Conservation (phyloP, 306 rosid species). For the Corylus heterophylla region DNA sequence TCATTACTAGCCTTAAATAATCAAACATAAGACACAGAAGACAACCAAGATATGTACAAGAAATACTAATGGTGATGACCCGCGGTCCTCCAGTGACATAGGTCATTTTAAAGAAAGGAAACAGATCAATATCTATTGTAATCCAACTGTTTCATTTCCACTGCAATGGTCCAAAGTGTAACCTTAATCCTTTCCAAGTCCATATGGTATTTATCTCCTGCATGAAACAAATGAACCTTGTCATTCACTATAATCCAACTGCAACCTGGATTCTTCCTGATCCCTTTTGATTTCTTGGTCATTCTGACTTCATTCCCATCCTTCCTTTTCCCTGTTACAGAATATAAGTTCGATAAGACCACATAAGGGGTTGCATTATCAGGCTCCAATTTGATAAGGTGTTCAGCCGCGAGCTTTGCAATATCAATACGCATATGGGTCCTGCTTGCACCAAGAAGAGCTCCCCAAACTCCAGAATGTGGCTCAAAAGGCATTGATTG, state of each 20-base stretch:
- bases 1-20: background rate
- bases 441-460: conserved; percentile 75
- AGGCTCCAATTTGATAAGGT: conserved; percentile 61
- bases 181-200: conserved; percentile 39
- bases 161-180: conserved; percentile 32
- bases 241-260: conserved; percentile 69
- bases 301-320: conserved; percentile 50
- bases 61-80: background rate
- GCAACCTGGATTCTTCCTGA: conserved; percentile 72
- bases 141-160: conserved; percentile 40
- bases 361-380: conserved; percentile 76
- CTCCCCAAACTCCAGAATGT: conserved; percentile 83
- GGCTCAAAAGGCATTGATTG: conserved; percentile 65
- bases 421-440: conserved; percentile 61
- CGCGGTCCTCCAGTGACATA: background rate
- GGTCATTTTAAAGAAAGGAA: background rate
- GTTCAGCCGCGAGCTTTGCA: conserved; percentile 69
- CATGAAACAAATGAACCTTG: conserved; percentile 58
- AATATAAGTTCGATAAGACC: conserved; percentile 60
- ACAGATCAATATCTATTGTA: background rate
- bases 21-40: background rate
- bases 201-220: conserved; percentile 52
- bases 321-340: conserved; percentile 50
- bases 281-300: conserved; percentile 49
- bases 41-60: background rate